Percentiles rank a stretch among this genome's conserved stretches.
Conservation (phyloP, 2,329 filamentous ascomycete species). For the Fusarium denticulatum region DNA sequence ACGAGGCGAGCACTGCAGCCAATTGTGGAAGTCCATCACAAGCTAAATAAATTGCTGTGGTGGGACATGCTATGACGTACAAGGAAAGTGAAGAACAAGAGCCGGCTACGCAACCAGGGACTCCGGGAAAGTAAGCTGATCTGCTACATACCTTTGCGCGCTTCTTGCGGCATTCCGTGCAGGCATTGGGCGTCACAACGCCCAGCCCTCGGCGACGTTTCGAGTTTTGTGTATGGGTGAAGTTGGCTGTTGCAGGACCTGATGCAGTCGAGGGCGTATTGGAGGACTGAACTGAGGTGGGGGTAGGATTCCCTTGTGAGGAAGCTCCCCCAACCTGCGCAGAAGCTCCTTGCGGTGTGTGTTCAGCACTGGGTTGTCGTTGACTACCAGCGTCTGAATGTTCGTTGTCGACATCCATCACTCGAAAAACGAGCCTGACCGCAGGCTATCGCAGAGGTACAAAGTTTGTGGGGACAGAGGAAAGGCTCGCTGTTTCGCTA, state of each 20-base stretch:
- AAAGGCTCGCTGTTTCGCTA: not conserved
- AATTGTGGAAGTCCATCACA: not conserved
- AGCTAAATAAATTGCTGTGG: not conserved
- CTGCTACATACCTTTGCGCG: constrained; percentile 62
- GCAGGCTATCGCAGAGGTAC: constrained; percentile 8
- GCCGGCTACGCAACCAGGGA: not conserved
- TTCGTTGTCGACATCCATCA: constrained; percentile 49
- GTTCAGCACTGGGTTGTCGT: constrained; percentile 47
- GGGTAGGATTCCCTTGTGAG: constrained; percentile 46
- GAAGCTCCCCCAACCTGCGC: constrained; percentile 32
- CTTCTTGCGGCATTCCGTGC: constrained; percentile 70
- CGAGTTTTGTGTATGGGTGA: constrained; percentile 48
- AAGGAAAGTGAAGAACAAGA: constrained; percentile 2
- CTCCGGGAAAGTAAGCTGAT: not conserved
- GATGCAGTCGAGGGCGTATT: constrained; percentile 41
- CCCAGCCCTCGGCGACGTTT: constrained; percentile 66
- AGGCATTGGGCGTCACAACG: constrained; percentile 68
- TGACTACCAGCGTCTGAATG: constrained; percentile 44
- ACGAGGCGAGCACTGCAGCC: not conserved
- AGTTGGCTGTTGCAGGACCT: constrained; percentile 32
- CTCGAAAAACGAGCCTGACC: constrained; percentile 8
- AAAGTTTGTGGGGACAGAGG: not conserved
- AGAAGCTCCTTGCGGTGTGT: constrained; percentile 48
- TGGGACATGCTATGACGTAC: not conserved
- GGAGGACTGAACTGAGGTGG: constrained; percentile 43